Evolutionary conservation across 345 rosid genomes (phyloP), one percentile per base, ranked within the genome.

Genomic region (Capsella bursapastoris): DNA sequence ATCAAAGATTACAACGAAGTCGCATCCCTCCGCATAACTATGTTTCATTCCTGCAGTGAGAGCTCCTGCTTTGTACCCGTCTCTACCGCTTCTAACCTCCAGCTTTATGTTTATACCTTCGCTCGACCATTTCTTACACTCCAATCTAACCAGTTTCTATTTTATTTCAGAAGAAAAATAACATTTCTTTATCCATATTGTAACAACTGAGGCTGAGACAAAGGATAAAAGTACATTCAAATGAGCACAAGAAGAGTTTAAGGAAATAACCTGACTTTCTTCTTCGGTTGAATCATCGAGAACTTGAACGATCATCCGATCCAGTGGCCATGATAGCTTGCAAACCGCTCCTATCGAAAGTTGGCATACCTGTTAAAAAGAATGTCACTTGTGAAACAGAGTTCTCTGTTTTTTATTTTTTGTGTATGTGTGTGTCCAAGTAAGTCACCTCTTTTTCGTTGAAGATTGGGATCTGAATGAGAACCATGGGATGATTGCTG

Each of bases 301-400:
- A 2, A 89, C 94, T 91, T 91, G 98, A 76, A 87, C 80, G 18
- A 89, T 84, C 80, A 93, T 84, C 28, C 98, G 82, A 70, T 91
- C 90, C 3, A 83, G 77, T 7, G 97, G 98, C 98, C 98, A 89
- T 3, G 93, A 85, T 43, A 90, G 84, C 12, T 96, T 91, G 53
- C 97, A 93, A 27, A 93, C 97, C n/a, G 96, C 96, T 75, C 97
- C 83, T 29, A 93, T 93, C 3, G 94, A 88, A 5, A 88, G 81
- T 78, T 88, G 86, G 43, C 88, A 90, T 56, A 90, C 97, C 97
- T 90, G 73, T 47, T 47, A 1, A 59, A 4, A 27, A 50, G 56
- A 35, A n/a, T 4, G 55, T 44, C 28, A 66, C 35, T 22, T 70
- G 1, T 35, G 1, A 43, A 62, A 63, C 63, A 40, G 4, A 13